These are phyloP conservation scores for Hypholoma fasciculare DNA, from an alignment of 768 basidiomycete genomes.

Conservation along the genomic window DNA sequence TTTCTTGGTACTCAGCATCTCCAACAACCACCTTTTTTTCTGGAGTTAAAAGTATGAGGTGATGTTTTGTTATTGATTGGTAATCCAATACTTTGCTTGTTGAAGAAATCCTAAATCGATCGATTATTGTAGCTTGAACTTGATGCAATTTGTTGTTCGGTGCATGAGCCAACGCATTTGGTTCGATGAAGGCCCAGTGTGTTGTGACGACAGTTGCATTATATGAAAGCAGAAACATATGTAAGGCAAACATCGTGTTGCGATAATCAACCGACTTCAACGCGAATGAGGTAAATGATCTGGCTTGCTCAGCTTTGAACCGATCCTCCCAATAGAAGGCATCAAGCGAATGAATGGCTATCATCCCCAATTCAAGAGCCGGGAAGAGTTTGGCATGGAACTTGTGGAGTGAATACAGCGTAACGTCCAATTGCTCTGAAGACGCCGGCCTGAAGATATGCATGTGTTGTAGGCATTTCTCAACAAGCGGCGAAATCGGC, in stretches of 20 bases:
- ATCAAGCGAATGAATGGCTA: conserved; percentile 77
- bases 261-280: conserved; percentile 33
- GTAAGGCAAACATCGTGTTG: conserved; percentile 49
- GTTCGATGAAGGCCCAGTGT: background rate
- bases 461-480: conserved; percentile 47
- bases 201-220: background rate
- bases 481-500: conserved; percentile 16
- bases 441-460: conserved; percentile 73
- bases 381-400: conserved; percentile 52
- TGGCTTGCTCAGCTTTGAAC: conserved; percentile 57
- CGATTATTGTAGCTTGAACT: too few relatives aligned
- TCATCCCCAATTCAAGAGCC: conserved; percentile 57
- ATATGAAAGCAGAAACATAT: conserved; percentile 41
- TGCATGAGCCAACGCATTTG: background rate
- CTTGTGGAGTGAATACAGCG: conserved; percentile 55
- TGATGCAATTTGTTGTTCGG: background rate
- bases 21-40: background rate
- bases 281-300: conserved; percentile 14
- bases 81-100: background rate
- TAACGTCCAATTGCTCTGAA: conserved; percentile 66
- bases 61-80: background rate
- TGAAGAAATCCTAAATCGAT: too few relatives aligned
- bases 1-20: background rate
- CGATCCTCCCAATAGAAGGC: conserved; percentile 80
- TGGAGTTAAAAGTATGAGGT: background rate